Evolutionary conservation across 2,329 filamentous ascomycete species (phyloP), one percentile per base, ranked within the genome.

Genomic region (Cercospora zeina): DNA sequence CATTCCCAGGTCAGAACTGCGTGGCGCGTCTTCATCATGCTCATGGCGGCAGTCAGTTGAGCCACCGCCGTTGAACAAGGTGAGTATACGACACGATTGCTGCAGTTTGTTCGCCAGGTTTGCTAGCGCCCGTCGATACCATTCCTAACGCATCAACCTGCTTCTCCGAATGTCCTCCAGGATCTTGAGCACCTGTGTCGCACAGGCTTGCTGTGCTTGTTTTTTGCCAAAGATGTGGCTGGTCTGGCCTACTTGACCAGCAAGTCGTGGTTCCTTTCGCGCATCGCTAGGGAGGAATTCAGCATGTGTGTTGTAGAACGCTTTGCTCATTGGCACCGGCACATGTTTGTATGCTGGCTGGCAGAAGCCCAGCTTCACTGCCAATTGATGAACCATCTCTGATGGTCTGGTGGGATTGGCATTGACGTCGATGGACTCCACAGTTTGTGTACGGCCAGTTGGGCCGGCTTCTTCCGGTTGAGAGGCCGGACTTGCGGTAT

Each of bases 121-220:
- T 21, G 27, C 0, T n/a, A 13, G 4, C 7, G n/a, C 2, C 1
- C 16, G 30, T 4, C 27, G 24, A 49, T 1, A 11, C 10, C 30
- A 21, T 36, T 16, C 14, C 33, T 14, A 59, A 10, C 36, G 56
- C 56, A 37, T 53, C 19, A 33, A 21, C 33, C 56, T 59, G 53
- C 53, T 60, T 37, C 19, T 42, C 39, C 55, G 57, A 36, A 81
- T 73, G 14, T 70, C 71, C 56, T 72, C 69, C 49, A 83, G 66
- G 49, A 80, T 73, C 27, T 58, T 67, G 31, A 79, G 59, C 9
- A 81, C 75, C 34, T 71, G 59, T 61, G 73, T 69, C n/a, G 81
- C 81, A 70, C 80, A 78, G 63, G 77, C 76, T 62, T 83, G 79
- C 69, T 79, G 81, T 0, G 80, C 80, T 53, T 74, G 78, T 71